phyloP scores from a whole-genome alignment of 768 basidiomycete species.

The Termitomyces bulborhizus region DNA sequence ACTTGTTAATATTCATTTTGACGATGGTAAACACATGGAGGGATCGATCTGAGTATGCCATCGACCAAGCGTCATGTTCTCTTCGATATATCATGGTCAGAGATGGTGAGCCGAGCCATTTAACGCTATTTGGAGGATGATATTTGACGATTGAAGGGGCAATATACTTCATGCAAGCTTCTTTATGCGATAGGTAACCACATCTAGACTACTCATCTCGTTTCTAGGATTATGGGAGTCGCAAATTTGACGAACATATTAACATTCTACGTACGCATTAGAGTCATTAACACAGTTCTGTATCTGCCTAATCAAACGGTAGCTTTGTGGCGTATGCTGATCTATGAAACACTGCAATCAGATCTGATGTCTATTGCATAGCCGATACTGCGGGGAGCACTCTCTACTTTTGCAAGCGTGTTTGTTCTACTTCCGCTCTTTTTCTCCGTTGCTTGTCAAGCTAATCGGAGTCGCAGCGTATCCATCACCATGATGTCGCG shows the following conservation, averaged over 20 bases:
- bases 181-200: neutral
- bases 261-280: neutral
- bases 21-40: slow-evolving; percentile 7
- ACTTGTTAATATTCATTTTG: slow-evolving; percentile 3
- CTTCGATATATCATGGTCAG: neutral
- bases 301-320: neutral
- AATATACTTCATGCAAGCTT: neutral
- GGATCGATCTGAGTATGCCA: neutral
- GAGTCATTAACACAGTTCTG: neutral
- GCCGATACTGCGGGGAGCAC: neutral
- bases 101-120: slow-evolving; percentile 2
- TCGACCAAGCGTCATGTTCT: neutral
- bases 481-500: slow-evolving; percentile 11
- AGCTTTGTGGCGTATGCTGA: neutral
- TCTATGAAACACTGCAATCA: neutral
- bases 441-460: neutral
- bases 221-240: neutral
- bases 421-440: neutral
- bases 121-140: neutral
- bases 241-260: neutral
- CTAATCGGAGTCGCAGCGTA: neutral
- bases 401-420: neutral
- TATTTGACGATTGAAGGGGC: neutral
- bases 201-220: neutral
- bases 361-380: neutral